Base-by-base conservation (phyloP, 495 filamentous ascomycete species). In the Tuber umbilicatum region DNA sequence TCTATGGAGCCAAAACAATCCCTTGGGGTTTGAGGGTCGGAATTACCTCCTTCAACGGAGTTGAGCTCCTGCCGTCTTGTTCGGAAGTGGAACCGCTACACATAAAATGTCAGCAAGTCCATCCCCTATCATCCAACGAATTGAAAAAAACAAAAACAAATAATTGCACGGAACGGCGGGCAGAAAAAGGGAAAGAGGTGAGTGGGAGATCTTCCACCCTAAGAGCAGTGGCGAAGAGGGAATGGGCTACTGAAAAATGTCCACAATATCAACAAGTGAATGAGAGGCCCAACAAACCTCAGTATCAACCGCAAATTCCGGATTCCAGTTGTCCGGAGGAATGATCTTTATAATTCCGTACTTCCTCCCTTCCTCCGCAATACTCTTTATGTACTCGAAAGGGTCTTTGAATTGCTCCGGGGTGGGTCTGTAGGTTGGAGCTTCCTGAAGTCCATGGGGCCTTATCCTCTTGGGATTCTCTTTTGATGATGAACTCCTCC, bases 11-110 rank as follows among this genome's bases (percentile, higher is more conserved):
- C 78, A 73, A 81, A 78, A 83, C 77, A 78, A 76, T 83, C 76
- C 4, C 12, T 17, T 64, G 55, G 27, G 55, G 5, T 2, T 6
- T 6, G 55, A 17, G 55, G 77, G 77, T 83, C 78, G 81, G 79
- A 86, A 91, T 88, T 90, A 95, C 94, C 94, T 88, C 95, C 95
- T 91, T 99, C 95, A 70, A 97, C 93, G 23, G 94, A 97, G 83
- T 98, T 99, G 70, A 99, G 88, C 83, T 99, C 95, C 85, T 98
- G 96, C 83, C 94, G 93, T 83, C 95, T 89, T 10, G 95, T 99
- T 73, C 93, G 90, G 84, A 99, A 99, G 83, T 97, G 95, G 82
- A 99, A 99, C 82, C 89, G 90, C 95, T 98, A 79, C 68, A 55
- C 79, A 75, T 76, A 74, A 50, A 74, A 76, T 75, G 76, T 85